Evolutionary conservation across 768 basidiomycete genomes (phyloP), one percentile per base, ranked within the genome.

Genomic region (Lyophyllum decastes): DNA sequence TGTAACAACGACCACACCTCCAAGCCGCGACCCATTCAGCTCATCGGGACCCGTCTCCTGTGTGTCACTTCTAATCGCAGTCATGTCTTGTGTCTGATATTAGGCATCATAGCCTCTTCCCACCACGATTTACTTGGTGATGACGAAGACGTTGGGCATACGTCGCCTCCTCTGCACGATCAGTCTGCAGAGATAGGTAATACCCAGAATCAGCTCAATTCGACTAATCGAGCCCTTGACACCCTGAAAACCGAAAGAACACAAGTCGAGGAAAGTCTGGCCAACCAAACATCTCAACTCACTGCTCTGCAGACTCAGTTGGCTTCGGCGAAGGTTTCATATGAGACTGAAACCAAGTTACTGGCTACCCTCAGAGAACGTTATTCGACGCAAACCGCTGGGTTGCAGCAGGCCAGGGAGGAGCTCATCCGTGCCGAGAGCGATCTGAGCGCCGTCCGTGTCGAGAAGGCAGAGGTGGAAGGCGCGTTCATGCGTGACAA

Each of bases 381-480:
- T 11, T 82, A 82, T 48, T 72, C 79, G 0, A 75, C 78, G 8
- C 95, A 97, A 74, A 78, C 78, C 2, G 76, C 81, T 17, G 87
- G 90, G 19, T 89, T 97, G 26, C 82, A 87, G 65, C 89, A 85
- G 68, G 71, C 85, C 3, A 80, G 83, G 50, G 83, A 88, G 52
- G 90, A 96, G 57, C 76, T 98, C 35, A 98, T 99, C 62, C 80
- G 82, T 41, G 88, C 91, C 4, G 95, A 98, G 75, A 94, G 93
- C 67, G 94, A 98, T 62, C 79, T 99, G 40, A 94, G 92, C 61
- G 95, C 90, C 8, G 67, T 96, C 46, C 80, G 89, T 16, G 85
- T 94, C 21, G 95, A 98, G 75, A 98, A 95, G 76, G 78, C 88
- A 7, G 97, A 98, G 72, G 78, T 98, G 21, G 94, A 95, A 70